Evolutionary conservation across 768 basidiomycete genomes (phyloP), one percentile per base, ranked within the genome.

Genomic region (Austroboletus eburneus): DNA sequence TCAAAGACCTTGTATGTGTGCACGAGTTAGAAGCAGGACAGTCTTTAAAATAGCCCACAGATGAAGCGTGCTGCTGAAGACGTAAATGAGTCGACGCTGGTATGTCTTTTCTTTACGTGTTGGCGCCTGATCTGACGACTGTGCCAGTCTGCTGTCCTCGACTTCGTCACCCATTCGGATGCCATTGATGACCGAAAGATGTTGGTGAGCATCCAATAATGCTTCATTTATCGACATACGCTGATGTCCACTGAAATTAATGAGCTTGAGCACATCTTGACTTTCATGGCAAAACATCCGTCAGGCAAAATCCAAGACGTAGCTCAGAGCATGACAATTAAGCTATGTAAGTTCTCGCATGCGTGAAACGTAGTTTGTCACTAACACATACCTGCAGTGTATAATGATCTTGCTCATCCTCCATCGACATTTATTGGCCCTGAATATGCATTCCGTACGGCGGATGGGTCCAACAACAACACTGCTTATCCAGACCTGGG

Each of bases 401-500:
- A 90, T 63, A 79, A 85, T 52, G 91, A 93, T 63, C 76, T 95
- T 14, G 65, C 80, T 0, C 91, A 92, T 62, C 91, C 91, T 3
- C 76, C 89, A 7, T 69, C 80, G 7, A 87, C 89, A 1, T 80
- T 72, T 52, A 64, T 90, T 30, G 81, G 87, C 16, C 69, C 74
- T 21, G 54, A 78, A 42, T 83, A 80, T 52, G 74, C 80, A 2
- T 91, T 77, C 72, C 80, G 91, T 27, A 62, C 76, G 1, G 84
- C 87, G 4, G 91, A 93, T 63, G 91, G 91, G 7, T 79, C 81
- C 4, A 66, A 69, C 61, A 93, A 94, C 68, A 93, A 91, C 57
- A 71, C 81, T 37, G 71, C 74, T 44, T 61, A 72, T 30, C 89
- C 90, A 2, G 71, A 81, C 48, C 63, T 93, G 68, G 91, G 91